phyloP scores from a whole-genome alignment of 306 rosid genomes.

The Corylus heterophylla region DNA sequence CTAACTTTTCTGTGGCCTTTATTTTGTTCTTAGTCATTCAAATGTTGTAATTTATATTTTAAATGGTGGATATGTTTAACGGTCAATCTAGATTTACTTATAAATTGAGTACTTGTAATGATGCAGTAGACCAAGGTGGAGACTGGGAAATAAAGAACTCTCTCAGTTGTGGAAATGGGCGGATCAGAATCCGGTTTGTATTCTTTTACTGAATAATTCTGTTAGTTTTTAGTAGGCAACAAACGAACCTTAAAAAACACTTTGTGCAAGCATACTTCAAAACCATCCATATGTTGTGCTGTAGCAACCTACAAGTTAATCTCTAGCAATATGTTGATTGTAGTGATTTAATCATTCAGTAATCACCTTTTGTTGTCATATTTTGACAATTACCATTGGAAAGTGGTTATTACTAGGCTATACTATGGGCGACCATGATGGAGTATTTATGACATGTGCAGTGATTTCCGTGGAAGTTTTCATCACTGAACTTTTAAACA shows the following conservation, averaged over 20 bases:
- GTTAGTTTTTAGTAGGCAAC: slow-evolving; percentile 15
- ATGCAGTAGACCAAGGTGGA: slow-evolving; percentile 87
- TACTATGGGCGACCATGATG: no score
- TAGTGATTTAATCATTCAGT: not conserved
- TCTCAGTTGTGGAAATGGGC: slow-evolving; percentile 99
- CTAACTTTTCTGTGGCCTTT: not conserved
- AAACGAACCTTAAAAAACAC: slow-evolving; percentile 8
- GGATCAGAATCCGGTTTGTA: slow-evolving; percentile 91
- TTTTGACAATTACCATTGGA: not conserved
- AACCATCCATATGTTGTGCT: slow-evolving; percentile 11
- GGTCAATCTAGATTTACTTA: slow-evolving; percentile 20
- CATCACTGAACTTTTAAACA: not conserved
- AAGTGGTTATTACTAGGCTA: not conserved
- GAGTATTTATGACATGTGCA: not conserved
- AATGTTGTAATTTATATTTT: not conserved
- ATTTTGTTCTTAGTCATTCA: not conserved
- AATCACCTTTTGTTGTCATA: not conserved
- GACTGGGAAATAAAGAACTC: slow-evolving; percentile 93
- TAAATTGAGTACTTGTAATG: slow-evolving; percentile 8
- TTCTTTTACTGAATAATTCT: slow-evolving; percentile 1
- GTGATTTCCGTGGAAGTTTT: not conserved
- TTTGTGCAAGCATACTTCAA: slow-evolving; percentile 24
- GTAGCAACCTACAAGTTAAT: not conserved
- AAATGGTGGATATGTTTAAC: not conserved
- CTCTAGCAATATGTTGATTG: not conserved